These are phyloP conservation scores for Xylariaceae sp. DNA, from an alignment of 2,329 filamentous ascomycete species.

Conservation along the genomic window DNA sequence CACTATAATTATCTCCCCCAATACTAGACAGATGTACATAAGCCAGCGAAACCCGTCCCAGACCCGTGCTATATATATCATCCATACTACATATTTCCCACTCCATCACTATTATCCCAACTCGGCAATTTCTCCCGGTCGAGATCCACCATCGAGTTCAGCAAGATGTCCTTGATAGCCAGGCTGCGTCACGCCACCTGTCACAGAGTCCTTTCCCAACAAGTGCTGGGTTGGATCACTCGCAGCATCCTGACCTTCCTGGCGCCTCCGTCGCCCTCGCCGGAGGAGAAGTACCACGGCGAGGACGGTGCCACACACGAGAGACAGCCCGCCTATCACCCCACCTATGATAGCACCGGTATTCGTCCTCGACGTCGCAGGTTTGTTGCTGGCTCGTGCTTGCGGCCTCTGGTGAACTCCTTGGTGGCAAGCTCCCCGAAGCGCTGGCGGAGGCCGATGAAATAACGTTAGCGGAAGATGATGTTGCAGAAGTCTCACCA, in stretches of 20 bases:
- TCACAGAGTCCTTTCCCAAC: not conserved
- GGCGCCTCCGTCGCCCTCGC: not conserved
- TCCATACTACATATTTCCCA: not conserved
- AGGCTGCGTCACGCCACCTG: not conserved
- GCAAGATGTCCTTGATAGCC: not conserved
- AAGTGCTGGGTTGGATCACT: not conserved
- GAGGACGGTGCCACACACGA: conserved; percentile 33
- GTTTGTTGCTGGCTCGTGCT: not conserved
- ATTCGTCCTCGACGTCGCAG: conserved; percentile 23
- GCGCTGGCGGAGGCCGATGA: not conserved
- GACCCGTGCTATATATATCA: too few species aligned
- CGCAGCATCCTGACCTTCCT: not conserved
- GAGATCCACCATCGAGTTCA: not conserved
- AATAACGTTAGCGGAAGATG: not conserved
- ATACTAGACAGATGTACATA: too few species aligned
- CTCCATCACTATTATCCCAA: not conserved
- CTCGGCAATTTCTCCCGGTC: not conserved
- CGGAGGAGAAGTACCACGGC: not conserved
- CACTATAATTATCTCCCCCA: too few species aligned
- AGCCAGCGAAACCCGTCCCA: too few species aligned
- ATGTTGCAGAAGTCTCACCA: conserved; percentile 3
- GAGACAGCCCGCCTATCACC: conserved; percentile 38
- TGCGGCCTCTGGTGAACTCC: not conserved
- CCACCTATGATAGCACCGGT: conserved; percentile 40
- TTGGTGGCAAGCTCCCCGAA: not conserved